Evolutionary conservation across 495 filamentous ascomycete species (phyloP).

Genomic region (Pyronema domesticum): DNA sequence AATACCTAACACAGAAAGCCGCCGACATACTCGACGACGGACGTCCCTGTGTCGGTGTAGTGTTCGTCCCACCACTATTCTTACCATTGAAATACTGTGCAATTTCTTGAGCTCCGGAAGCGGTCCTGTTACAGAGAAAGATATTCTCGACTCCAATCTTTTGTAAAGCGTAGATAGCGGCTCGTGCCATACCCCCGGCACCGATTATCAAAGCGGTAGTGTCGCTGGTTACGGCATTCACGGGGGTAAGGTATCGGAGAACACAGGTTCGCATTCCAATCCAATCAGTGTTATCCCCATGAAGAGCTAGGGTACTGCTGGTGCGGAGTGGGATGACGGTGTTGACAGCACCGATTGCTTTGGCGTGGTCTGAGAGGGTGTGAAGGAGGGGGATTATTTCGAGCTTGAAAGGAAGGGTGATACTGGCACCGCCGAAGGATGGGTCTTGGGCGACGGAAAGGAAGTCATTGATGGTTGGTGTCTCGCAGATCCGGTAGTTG

Average conservation of each 20-base stretch:
- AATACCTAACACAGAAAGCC: constrained; percentile 39
- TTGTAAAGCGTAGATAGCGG: constrained; percentile 62
- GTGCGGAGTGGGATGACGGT: constrained; percentile 60
- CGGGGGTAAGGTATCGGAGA: constrained; percentile 56
- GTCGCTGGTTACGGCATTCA: constrained; percentile 51
- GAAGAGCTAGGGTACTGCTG: constrained; percentile 47
- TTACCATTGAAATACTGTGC: constrained; percentile 46
- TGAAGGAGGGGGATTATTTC: constrained; percentile 49
- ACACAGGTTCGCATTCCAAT: constrained; percentile 54
- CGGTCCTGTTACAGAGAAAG: constrained; percentile 60
- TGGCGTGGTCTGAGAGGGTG: constrained; percentile 54
- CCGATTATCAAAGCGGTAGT: constrained; percentile 59
- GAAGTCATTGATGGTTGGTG: constrained; percentile 44
- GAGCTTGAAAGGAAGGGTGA: constrained; percentile 61
- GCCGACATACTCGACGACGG: constrained; percentile 15
- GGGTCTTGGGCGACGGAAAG: constrained; percentile 44
- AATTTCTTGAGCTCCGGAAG: constrained; percentile 42
- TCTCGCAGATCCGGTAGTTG: constrained; percentile 46
- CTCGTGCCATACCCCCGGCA: constrained; percentile 66
- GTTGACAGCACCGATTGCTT: constrained; percentile 67
- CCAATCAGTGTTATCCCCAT: constrained; percentile 78
- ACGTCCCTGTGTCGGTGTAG: constrained; percentile 3
- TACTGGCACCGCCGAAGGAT: constrained; percentile 53
- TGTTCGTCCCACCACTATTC: constrained; percentile 31
- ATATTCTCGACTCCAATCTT: constrained; percentile 61